Evolutionary conservation across 768 basidiomycete genomes (phyloP), one percentile per base, ranked within the genome.

Genomic region (Psilocybe cyanescens): DNA sequence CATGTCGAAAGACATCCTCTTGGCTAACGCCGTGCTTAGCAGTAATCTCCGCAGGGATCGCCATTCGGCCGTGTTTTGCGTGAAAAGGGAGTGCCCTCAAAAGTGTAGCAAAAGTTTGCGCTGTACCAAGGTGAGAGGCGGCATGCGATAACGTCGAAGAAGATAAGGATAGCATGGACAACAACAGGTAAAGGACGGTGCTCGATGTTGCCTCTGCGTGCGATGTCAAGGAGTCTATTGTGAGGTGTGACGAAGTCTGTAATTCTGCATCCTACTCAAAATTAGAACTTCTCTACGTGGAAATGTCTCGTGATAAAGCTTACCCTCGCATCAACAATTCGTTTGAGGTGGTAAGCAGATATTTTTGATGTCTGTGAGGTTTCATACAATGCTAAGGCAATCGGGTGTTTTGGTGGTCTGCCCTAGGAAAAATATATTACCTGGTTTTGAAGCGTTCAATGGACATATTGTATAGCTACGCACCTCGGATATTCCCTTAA

Each of bases 291-390:
- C 46, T 49, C 50, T 56, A 46, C 39, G 28, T 44, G 48, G 61
- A 31, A 35, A 58, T 55, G 35, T 55, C 55, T 45, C 47, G 46
- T 39, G 51, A 37, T 55, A 53, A 56, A 58, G 78, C 87, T 44
- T 67, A 95, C 93, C 71, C 93, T 83, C 31, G 94, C 94, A 71
- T 94, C 92, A 62, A 95, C 80, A 67, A 95, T 91, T 58, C 94
- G 80, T 71, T 88, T 90, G 56, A 95, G 79, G 69, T 95, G 89
- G 72, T 95, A 95, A 7, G 84, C 73, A 35, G 87, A 86, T 45
- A 93, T 69, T 63, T 81, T 82, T 28, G 76, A 73, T 30, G 56
- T 70, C 60, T 81, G 78, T 24, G 82, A 83, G 1, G 85, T 82
- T 59, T 86, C 79, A 67, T 86, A 73, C 51, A 95, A 73, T 19